A percentile compares a stretch with the other conserved stretches of the same genome.
Conservation (phyloP, 2,329 filamentous ascomycete genomes). For the Periconia digitata region DNA sequence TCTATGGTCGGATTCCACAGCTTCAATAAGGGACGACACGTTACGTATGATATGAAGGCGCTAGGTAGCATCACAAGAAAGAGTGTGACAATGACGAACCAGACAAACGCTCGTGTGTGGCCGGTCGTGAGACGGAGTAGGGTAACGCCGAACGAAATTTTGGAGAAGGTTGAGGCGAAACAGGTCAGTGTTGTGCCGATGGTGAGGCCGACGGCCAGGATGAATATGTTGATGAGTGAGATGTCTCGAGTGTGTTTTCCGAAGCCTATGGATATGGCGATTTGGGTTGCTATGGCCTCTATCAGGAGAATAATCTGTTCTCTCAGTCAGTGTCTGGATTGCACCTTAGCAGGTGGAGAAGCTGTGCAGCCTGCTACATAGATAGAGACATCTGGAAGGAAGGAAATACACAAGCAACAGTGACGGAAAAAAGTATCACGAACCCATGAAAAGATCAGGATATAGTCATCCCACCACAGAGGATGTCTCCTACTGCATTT, state of each 20-base stretch:
- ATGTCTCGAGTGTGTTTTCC: conserved; percentile 26
- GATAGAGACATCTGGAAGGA: background rate
- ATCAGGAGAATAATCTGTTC: conserved; percentile 11
- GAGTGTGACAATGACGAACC: conserved; percentile 27
- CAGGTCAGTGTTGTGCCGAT: conserved; percentile 25
- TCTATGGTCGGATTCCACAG: conserved; percentile 16
- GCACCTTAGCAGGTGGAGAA: no score
- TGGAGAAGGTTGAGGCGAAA: conserved; percentile 26
- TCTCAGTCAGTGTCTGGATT: no score
- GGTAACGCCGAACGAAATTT: conserved; percentile 33
- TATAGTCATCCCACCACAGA: conserved; percentile 34
- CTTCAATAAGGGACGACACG: conserved; percentile 20
- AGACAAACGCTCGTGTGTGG: conserved; percentile 16
- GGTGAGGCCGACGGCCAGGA: conserved; percentile 17
- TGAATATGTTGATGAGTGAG: conserved; percentile 11
- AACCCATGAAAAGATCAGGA: conserved; percentile 30
- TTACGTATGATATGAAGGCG: conserved; percentile 22
- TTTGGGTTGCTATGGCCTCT: conserved; percentile 22
- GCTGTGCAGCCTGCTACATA: conserved; percentile 8
- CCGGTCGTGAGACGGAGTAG: conserved; percentile 25
- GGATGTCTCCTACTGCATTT: conserved; percentile 26
- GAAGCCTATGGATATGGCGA: conserved; percentile 22
- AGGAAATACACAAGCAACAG: background rate
- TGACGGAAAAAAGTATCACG: background rate
- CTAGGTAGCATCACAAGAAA: conserved; percentile 30